Evolutionary conservation across 345 rosid genomes (phyloP).

Genomic region (Raphanus raphanistrum): DNA sequence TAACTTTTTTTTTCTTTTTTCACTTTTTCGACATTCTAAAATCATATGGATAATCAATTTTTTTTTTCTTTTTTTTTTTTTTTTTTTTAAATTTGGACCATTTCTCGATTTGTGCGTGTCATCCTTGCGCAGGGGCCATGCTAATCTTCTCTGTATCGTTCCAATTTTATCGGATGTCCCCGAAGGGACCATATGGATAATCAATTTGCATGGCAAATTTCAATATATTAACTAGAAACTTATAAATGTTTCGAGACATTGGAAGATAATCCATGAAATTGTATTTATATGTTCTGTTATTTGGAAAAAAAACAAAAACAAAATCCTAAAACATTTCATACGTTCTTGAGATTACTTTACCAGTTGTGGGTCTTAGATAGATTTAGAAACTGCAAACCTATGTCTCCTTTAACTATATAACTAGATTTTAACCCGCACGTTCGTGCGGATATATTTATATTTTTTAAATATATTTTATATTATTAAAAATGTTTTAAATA

Average conservation of each 20-base stretch:
- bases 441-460: too few species aligned
- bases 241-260: background rate
- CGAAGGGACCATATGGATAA: too few species aligned
- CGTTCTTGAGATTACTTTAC: conserved; percentile 4
- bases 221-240: background rate
- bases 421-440: too few species aligned
- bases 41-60: background rate
- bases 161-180: too few species aligned
- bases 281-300: background rate
- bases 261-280: background rate
- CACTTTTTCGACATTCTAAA: background rate
- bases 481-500: too few species aligned
- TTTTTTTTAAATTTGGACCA: too few species aligned
- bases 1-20: background rate
- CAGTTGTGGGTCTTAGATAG: background rate
- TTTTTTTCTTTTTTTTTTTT: too few species aligned
- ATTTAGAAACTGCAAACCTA: conserved; percentile 14
- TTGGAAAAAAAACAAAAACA: background rate
- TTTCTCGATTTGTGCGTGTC: too few species aligned
- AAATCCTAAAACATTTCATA: conserved; percentile 14
- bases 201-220: background rate
- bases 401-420: conserved; percentile 8
- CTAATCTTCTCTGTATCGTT: too few species aligned
- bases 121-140: too few species aligned
- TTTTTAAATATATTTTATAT: too few species aligned